Evolutionary conservation across 176 grass and related monocot species (phyloP).

Genomic region (Sorghum bicolor): DNA sequence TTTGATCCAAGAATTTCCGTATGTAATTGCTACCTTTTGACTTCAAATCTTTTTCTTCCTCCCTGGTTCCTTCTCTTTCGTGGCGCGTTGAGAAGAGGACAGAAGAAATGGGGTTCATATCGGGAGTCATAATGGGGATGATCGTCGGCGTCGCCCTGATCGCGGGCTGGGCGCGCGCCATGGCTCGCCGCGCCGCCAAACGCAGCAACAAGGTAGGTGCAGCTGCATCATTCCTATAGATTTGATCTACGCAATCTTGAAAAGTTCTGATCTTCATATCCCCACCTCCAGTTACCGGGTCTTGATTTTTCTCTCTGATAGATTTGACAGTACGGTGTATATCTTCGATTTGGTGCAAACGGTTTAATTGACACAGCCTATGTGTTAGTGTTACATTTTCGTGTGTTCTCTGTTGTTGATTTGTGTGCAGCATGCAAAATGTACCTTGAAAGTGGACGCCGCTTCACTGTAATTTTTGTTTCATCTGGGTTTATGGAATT

Average conservation of each 20-base stretch:
- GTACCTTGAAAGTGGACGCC: not conserved
- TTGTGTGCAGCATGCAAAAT: not conserved
- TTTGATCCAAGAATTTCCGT: slow-evolving; percentile 6
- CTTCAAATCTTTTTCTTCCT: not conserved
- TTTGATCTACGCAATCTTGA: slow-evolving; percentile 7
- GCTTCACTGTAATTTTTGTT: not conserved
- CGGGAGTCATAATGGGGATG: slow-evolving; percentile 77
- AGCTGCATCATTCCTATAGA: not conserved
- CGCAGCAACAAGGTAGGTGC: slow-evolving; percentile 53
- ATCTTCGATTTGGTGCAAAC: not conserved
- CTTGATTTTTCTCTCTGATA: not conserved
- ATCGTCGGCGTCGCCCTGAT: slow-evolving; percentile 71
- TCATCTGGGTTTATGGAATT: slow-evolving; percentile 3
- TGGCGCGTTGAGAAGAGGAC: not conserved
- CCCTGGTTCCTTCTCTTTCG: not conserved
- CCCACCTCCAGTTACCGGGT: not conserved
- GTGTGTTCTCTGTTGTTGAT: not conserved
- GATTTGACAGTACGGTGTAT: not conserved
- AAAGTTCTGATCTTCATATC: not conserved
- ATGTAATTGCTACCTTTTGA: not conserved
- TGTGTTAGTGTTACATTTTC: not conserved
- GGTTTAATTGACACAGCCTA: slow-evolving; percentile 5
- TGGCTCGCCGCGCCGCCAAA: slow-evolving; percentile 65
- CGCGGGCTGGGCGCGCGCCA: slow-evolving; percentile 63
- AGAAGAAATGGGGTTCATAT: slow-evolving; percentile 71